phyloP scores from a whole-genome alignment of 805 yeast species.

The Saturnispora ahearnii region DNA sequence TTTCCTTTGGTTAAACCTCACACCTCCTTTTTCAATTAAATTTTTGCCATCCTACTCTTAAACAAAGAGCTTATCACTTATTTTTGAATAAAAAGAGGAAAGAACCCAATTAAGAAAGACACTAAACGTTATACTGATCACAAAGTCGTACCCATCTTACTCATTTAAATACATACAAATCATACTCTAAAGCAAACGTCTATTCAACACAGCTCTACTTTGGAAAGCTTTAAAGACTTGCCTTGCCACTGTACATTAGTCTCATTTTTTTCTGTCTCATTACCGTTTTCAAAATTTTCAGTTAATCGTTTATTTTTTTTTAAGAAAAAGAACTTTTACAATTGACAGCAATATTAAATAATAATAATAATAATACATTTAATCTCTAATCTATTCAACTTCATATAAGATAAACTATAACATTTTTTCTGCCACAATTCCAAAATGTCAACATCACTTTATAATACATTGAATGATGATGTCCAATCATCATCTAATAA shows the following conservation, averaged over 20 bases:
- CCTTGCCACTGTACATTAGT: background rate
- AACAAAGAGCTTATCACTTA: background rate
- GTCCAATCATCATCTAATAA: background rate
- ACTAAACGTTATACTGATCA: no score
- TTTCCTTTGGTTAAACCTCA: background rate
- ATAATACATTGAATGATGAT: background rate
- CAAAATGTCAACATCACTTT: background rate
- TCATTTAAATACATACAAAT: background rate
- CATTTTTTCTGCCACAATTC: no score
- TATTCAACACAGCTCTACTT: no score
- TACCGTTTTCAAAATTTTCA: background rate
- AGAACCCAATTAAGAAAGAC: background rate
- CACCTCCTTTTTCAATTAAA: background rate
- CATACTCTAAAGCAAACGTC: no score
- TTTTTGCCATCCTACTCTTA: background rate
- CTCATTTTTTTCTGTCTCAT: background rate
- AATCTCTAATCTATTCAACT: background rate
- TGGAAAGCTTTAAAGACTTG: background rate
- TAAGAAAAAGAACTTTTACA: background rate
- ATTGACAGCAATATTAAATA: no score
- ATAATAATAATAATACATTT: background rate
- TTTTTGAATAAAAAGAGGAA: background rate
- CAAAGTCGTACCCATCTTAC: no score
- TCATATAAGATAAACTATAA: background rate
- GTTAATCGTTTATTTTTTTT: background rate